Conservation (phyloP, 495 filamentous ascomycete genomes). For the Thermochaetoides thermophila region DNA sequence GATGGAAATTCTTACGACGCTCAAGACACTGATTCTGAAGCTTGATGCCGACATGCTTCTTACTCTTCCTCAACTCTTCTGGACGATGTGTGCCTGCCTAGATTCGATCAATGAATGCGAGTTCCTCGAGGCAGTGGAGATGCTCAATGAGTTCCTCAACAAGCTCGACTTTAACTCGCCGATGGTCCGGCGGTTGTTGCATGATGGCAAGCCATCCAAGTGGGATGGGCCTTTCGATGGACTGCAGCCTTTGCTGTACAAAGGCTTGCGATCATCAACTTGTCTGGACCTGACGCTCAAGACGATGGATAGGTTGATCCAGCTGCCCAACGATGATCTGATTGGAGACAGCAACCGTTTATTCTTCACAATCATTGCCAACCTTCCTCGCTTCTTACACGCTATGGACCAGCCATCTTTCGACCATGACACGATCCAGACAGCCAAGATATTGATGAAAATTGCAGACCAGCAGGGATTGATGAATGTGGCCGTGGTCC, state of each 20-base stretch:
- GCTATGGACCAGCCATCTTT: constrained; percentile 52
- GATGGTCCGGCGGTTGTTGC: constrained; percentile 48
- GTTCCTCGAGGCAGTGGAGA: constrained; percentile 77
- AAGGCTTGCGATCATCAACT: constrained; percentile 75
- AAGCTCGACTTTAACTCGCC: constrained; percentile 70
- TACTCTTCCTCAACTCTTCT: constrained; percentile 86
- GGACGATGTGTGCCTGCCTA: constrained; percentile 90
- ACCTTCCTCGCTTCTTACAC: constrained; percentile 75
- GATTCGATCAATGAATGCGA: constrained; percentile 93
- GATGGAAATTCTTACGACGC: constrained; percentile 89
- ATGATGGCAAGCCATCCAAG: constrained; percentile 62
- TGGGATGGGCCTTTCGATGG: constrained; percentile 90
- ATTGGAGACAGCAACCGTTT: constrained; percentile 70
- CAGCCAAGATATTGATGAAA: constrained; percentile 52
- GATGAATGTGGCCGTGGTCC: constrained; percentile 38
- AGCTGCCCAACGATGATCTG: constrained; percentile 63
- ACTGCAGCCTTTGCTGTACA: constrained; percentile 71
- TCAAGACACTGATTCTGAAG: constrained; percentile 77
- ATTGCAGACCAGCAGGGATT: constrained; percentile 58
- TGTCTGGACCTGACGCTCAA: constrained; percentile 64
- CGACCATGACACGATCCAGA: constrained; percentile 39
- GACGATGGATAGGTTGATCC: constrained; percentile 61
- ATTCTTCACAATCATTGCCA: constrained; percentile 72
- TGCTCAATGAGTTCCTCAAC: constrained; percentile 76
- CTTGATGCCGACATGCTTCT: constrained; percentile 66